Percentiles rank a stretch among this genome's conserved stretches.
Conservation (phyloP, 129 eudicot species). For the Flaveria brownii region DNA sequence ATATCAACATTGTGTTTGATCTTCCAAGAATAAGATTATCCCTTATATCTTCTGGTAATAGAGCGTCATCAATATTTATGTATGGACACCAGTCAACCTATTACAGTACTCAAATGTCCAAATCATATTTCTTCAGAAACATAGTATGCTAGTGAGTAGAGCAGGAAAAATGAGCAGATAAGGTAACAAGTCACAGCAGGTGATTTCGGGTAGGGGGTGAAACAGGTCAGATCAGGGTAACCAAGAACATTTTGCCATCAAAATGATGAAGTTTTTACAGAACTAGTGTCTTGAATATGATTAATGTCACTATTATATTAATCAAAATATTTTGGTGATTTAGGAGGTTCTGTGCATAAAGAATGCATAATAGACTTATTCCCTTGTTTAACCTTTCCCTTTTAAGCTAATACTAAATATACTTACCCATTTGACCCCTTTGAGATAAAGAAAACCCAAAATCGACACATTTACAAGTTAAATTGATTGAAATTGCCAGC, state of each 20-base stretch:
- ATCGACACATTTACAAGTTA: neutral
- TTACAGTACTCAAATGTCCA: neutral
- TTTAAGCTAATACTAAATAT: neutral
- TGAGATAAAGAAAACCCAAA: neutral
- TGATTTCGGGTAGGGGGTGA: neutral
- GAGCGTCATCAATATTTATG: constrained; percentile 46
- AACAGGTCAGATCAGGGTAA: neutral
- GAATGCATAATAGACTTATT: neutral
- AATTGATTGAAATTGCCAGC: neutral
- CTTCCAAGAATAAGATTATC: constrained; percentile 72
- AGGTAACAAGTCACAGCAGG: neutral
- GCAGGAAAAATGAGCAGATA: neutral
- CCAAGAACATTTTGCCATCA: neutral
- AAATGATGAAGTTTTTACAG: neutral
- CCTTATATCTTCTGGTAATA: constrained; percentile 68
- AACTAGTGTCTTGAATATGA: neutral
- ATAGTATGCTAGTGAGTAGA: neutral
- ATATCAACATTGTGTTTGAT: constrained; percentile 92
- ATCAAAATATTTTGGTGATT: neutral
- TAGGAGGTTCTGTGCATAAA: neutral
- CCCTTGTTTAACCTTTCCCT: neutral
- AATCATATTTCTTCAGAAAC: constrained; percentile 9
- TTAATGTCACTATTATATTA: neutral
- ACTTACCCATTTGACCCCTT: neutral
- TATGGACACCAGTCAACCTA: constrained; percentile 97